Base-by-base conservation (phyloP, 1,284 basidiomycete genomes). In the Cryptococcus sp. region DNA sequence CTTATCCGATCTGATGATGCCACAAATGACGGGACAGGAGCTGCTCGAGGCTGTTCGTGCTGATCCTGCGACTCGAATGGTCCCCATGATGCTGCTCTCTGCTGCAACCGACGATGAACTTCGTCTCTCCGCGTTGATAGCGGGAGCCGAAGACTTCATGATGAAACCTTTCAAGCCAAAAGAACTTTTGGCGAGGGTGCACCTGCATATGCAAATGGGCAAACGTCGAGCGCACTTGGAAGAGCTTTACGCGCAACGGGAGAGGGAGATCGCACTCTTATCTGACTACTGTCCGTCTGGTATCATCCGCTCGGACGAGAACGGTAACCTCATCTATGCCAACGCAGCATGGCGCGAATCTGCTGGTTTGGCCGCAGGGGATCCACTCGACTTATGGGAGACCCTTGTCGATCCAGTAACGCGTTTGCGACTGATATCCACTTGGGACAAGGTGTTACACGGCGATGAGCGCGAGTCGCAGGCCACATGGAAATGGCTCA, bases 61-160 rank as follows among this genome's bases (percentile, higher is more conserved):
- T 5, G 47, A 68, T 22, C 50, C 54, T 1, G n/a, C n/a, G 6
- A 68, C 68, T 25, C 54, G 54, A n/a, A 55, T 64, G 23, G 61
- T 64, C 0, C 75, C 75, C 1, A 60, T 72, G 40, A 65, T 77
- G 23, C 50, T 76, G 13, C 60, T 73, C 2, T 69, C 69, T 4
- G 68, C 75, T 2, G 54, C 65, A 17, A 55, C 58, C 11, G 67
- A 69, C 19, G 75, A 77, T 46, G 71, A 72, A 22, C 48, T 66
- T 13, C 58, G 72, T 13, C 68, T 78, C 7, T 68, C 69, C 25
- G 71, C 74, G 0, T 52, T 79, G 40, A 61, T 81, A 13, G 76
- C 71, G 23, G 81, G 81, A 16, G 81, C 79, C 1, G 80, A 82
- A 56, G 75, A 79, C 55, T 77, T 69, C 43, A 52, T 79, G 30